Evolutionary conservation across 2,329 filamentous ascomycete genomes (phyloP), one percentile per base, ranked within the genome.

Genomic region (Leptographium procerum): DNA sequence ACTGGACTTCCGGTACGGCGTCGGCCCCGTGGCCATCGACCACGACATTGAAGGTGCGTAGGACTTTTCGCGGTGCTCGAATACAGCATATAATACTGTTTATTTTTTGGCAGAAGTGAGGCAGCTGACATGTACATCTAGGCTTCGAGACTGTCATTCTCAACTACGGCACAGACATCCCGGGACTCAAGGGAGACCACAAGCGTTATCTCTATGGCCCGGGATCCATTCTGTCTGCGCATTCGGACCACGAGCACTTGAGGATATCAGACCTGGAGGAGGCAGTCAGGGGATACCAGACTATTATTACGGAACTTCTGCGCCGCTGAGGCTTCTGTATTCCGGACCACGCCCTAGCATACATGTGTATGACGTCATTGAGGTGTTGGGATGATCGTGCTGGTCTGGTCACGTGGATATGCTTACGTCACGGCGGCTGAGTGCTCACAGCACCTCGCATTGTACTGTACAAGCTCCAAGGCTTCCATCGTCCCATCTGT

Each of bases 91-190:
- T n/a, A n/a, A n/a, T n/a, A n/a, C n/a, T n/a, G n/a, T n/a, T n/a
- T n/a, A n/a, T n/a, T n/a, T n/a, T n/a, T n/a, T n/a, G n/a, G n/a
- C n/a, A n/a, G n/a, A 28, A n/a, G 26, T 6, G 5, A 34, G 13
- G 4, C n/a, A 4, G 3, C 48, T 33, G 29, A 52, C 16, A 16
- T 14, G 29, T n/a, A n/a, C n/a, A n/a, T 6, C 34, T 13, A 54
- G 56, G 56, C 14, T 58, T 58, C 24, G 56, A 58, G 14, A 54
- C 24, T n/a, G 29, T 58, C 16, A 6, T 50, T 1, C 22, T 58
- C 50, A 58, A 47, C 43, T 58, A 55, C n/a, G 57, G 57, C 14
- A 59, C 57, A 4, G 57, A 59, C n/a, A 52, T 55, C 16, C 57
- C 52, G 9, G 45, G 45, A 2, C 33, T 59, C 1, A 1, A 47